Conservation (phyloP, 2,329 filamentous ascomycete species). For the Aspergillus alliaceus region DNA sequence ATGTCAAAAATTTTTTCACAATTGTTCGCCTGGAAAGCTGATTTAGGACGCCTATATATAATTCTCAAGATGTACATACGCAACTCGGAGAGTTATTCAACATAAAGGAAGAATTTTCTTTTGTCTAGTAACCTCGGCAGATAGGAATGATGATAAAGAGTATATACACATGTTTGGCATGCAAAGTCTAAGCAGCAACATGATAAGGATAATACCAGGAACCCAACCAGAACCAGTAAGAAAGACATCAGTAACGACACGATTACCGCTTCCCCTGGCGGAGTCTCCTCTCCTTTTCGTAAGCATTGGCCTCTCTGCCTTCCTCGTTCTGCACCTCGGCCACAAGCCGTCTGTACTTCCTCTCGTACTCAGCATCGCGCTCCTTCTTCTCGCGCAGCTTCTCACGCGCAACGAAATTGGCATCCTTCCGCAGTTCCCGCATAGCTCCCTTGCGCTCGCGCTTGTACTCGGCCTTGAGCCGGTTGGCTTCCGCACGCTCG, state of each 20-base stretch:
- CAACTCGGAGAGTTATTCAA: background rate
- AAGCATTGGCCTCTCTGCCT: constrained; percentile 79
- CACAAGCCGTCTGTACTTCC: constrained; percentile 88
- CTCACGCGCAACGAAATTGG: constrained; percentile 89
- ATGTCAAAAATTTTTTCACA: no score
- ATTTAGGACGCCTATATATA: no score
- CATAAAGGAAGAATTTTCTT: background rate
- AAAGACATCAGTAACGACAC: background rate
- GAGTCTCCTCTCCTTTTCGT: constrained; percentile 79
- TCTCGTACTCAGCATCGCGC: constrained; percentile 89
- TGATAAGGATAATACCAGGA: background rate
- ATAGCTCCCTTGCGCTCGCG: constrained; percentile 92
- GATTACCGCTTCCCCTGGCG: constrained; percentile 63
- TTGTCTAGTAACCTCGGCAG: background rate
- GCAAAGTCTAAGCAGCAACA: background rate
- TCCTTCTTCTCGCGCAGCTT: constrained; percentile 89
- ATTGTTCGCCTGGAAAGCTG: no score
- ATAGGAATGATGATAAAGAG: background rate
- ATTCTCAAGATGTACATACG: background rate
- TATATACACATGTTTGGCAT: background rate
- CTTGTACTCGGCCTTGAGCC: constrained; percentile 88
- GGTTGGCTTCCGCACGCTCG: constrained; percentile 80
- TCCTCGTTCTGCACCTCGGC: constrained; percentile 96
- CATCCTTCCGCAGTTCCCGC: constrained; percentile 91
- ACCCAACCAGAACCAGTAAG: background rate